Conservation (phyloP, 306 rosid species). For the Castanospermum australe region DNA sequence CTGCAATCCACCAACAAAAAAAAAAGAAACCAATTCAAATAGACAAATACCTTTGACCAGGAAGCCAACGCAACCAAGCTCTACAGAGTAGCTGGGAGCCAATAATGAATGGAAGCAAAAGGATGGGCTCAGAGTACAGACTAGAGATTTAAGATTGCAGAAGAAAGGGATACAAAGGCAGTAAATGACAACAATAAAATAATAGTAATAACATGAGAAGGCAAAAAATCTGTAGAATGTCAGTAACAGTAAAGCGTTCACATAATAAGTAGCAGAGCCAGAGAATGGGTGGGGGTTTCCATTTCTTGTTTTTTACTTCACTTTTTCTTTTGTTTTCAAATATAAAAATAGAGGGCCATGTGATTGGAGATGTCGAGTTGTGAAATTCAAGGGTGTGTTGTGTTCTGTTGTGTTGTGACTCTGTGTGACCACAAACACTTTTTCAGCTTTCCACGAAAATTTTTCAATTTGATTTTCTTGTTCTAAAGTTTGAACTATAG, state of each 20-base stretch:
- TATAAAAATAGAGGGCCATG: conserved; percentile 41
- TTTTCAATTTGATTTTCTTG: conserved; percentile 11
- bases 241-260: conserved; percentile 40
- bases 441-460: conserved; percentile 54
- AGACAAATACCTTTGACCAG: conserved; percentile 62
- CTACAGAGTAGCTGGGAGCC: conserved; percentile 28
- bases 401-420: conserved; percentile 4
- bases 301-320: conserved; percentile 41
- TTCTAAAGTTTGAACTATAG: conserved; percentile 41
- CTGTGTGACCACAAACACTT: conserved; percentile 42
- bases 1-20: neutral
- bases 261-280: conserved; percentile 27
- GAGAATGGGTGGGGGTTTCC: conserved; percentile 21
- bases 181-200: conserved; percentile 21
- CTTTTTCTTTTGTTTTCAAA: conserved; percentile 19
- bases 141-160: conserved; percentile 27
- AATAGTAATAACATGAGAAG: conserved; percentile 21
- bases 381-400: conserved; percentile 48
- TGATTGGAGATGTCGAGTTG: conserved; percentile 58
- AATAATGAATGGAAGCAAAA: conserved; percentile 35
- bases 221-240: conserved; percentile 49
- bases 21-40: conserved; percentile 29
- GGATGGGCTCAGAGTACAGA: conserved; percentile 25
- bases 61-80: conserved; percentile 28
- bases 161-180: conserved; percentile 12